These are phyloP conservation scores for Coriaria nepalensis DNA, from an alignment of 306 rosid genomes.

Conservation along the genomic window DNA sequence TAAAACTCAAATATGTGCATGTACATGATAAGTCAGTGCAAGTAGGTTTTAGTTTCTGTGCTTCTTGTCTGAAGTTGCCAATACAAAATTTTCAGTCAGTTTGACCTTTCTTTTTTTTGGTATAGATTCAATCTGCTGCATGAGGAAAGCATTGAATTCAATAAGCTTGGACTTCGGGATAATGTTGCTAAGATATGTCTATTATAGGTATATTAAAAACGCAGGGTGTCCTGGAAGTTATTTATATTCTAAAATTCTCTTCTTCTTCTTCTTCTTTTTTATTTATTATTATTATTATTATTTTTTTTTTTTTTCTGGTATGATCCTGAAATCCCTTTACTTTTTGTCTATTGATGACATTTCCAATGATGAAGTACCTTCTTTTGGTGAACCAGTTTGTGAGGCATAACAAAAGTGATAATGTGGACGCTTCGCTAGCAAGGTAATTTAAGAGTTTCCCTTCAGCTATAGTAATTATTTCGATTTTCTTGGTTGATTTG, in stretches of 20 bases:
- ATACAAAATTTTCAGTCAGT: not conserved
- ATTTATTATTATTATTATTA: no score
- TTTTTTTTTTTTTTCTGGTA: not conserved
- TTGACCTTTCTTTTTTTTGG: conserved; percentile 5
- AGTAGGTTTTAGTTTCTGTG: conserved; percentile 7
- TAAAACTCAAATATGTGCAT: not conserved
- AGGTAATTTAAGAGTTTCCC: conserved; percentile 32
- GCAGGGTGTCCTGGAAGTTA: not conserved
- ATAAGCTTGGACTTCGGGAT: conserved; percentile 84
- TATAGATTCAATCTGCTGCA: conserved; percentile 62
- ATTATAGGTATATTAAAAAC: conserved; percentile 46
- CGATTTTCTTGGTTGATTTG: not conserved
- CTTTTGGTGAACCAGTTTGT: conserved; percentile 36
- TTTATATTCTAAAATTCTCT: no score
- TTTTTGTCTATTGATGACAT: not conserved
- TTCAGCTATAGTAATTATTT: no score
- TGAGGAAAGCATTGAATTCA: conserved; percentile 76
- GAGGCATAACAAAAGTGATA: conserved; percentile 20
- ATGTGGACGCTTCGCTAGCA: conserved; percentile 22
- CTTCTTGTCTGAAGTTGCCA: conserved; percentile 1
- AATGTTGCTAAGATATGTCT: conserved; percentile 91
- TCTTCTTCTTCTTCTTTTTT: no score
- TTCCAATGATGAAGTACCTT: conserved; percentile 5
- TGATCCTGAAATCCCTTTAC: not conserved
- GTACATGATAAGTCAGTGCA: not conserved